Evolutionary conservation across 805 yeast genomes (phyloP).

Genomic region (Ogataea thermomethanolica): DNA sequence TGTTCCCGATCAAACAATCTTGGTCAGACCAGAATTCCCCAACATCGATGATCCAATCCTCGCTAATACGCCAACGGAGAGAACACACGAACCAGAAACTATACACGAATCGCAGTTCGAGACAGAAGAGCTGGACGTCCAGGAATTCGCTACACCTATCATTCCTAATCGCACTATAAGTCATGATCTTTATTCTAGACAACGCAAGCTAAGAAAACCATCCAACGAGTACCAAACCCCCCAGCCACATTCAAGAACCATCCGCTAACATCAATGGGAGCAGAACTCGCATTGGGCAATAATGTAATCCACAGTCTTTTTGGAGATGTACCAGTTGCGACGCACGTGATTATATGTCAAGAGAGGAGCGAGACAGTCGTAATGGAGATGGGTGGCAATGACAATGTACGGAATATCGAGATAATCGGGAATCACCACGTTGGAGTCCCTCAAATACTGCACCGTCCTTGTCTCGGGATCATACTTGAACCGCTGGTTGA

Average conservation of each 20-base stretch:
- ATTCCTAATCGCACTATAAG: conserved; percentile 18
- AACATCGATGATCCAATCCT: conserved; percentile 11
- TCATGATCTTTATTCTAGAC: conserved; percentile 13
- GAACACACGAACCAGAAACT: not conserved
- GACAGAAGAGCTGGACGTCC: conserved; percentile 8
- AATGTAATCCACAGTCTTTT: conserved; percentile 27
- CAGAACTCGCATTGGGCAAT: conserved; percentile 24
- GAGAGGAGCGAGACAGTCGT: conserved; percentile 19
- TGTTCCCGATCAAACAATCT: conserved; percentile 26
- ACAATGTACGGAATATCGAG: conserved; percentile 29
- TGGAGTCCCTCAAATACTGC: conserved; percentile 27
- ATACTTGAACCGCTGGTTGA: conserved; percentile 30
- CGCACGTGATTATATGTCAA: conserved; percentile 28
- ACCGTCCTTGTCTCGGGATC: conserved; percentile 20
- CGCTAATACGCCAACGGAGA: conserved; percentile 1
- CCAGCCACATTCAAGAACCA: conserved; percentile 21
- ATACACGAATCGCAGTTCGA: not conserved
- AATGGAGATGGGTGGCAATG: conserved; percentile 29
- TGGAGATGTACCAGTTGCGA: conserved; percentile 30
- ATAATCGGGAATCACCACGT: conserved; percentile 30
- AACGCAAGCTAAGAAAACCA: conserved; percentile 13
- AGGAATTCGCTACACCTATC: conserved; percentile 19
- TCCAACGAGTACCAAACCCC: conserved; percentile 17
- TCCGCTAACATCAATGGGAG: conserved; percentile 16
- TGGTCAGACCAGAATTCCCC: conserved; percentile 21